A percentile compares a stretch with the other conserved stretches of the same genome.
phyloP scores from a whole-genome alignment of 1,284 basidiomycete species.

The Apiotrichum akiyoshidainum region DNA sequence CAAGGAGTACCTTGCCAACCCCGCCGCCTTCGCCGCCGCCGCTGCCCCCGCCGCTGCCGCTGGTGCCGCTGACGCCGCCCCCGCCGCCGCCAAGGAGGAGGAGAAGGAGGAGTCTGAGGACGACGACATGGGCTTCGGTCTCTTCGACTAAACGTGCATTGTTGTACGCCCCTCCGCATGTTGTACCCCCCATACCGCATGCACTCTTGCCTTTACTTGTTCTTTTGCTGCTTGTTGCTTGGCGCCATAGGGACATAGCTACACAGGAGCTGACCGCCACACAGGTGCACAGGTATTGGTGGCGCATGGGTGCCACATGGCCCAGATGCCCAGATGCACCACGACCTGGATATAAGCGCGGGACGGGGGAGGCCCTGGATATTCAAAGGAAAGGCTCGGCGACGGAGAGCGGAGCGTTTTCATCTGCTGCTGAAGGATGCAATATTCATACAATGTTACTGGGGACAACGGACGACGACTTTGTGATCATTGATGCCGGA shows the following conservation, averaged over 20 bases:
- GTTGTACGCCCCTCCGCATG: constrained; percentile 2
- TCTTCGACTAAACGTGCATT: constrained; percentile 68
- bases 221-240: not conserved
- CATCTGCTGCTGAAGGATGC: no score
- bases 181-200: constrained; percentile 17
- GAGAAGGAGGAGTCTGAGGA: constrained; percentile 69
- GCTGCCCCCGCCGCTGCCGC: constrained; percentile 62
- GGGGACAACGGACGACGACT: no score
- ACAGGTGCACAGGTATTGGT: no score
- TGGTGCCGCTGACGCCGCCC: constrained; percentile 57
- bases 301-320: no score
- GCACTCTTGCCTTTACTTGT: constrained; percentile 9
- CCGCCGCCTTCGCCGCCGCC: constrained; percentile 85
- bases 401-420: no score
- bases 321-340: no score
- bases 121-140: constrained; percentile 65
- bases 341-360: no score
- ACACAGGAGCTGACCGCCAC: not conserved
- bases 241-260: no score
- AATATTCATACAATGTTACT: no score
- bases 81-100: constrained; percentile 57
- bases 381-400: no score
- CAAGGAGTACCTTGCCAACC: constrained; percentile 96
- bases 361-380: no score
- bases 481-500: no score